Evolutionary conservation across 768 basidiomycete species (phyloP), one percentile per base, ranked within the genome.

Genomic region (Hygrocybe coccinea): DNA sequence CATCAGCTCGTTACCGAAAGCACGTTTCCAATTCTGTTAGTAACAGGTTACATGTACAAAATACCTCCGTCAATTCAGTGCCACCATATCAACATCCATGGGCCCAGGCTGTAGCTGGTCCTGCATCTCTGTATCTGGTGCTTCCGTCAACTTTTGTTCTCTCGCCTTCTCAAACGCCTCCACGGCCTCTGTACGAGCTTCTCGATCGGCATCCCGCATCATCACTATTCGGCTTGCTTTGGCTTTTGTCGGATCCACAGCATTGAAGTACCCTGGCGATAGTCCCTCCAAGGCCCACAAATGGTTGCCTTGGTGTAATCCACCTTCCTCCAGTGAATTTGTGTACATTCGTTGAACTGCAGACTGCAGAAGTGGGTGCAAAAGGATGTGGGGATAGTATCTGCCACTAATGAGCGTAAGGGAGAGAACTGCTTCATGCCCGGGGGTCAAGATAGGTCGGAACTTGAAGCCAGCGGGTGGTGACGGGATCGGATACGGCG

Each of bases 221-320:
- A 88, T 89, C 51, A 60, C 63, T 50, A 71, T 56, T 11, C 89
- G 74, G 33, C 67, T 71, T 12, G 71, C 61, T 66, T 81, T 83
- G 74, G 83, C 85, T 22, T 67, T 68, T 37, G 73, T 70, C n/a
- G 88, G 85, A 58, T 89, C 87, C 66, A 88, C 83, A 29, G 83
- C 75, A 62, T 88, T 88, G 61, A 79, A 75, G 59, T 77, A 80
- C 0, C 89, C 89, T 2, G 85, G 79, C 0, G 78, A 72, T 25
- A 91, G 69, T 2, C 88, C 88, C 60, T 90, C 87, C 61, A 91
- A 70, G 17, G 88, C 79, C 79, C 85, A 88, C 6, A 90, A 67
- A 63, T 86, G 78, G 47, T 76, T 76, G 11, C 65, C 73, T 29
- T 75, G 72, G 9, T 70, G 46, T n/a, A 79, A 58, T 37, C 69